Conservation (phyloP, 352 stramenopile species). For the Hyaloperonospora brassicae region DNA sequence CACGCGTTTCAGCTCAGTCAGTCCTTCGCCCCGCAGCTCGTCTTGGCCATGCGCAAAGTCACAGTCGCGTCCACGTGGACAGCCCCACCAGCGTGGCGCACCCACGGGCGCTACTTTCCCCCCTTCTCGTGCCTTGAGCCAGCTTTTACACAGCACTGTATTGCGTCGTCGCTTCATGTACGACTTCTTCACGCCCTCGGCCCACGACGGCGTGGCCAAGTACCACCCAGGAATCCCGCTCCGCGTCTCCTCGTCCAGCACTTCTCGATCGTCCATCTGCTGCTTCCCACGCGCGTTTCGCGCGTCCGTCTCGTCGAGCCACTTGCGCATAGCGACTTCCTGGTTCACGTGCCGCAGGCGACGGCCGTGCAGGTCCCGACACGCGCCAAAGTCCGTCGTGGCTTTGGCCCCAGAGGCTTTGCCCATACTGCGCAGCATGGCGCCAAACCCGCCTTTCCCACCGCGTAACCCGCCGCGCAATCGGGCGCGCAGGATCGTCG, state of each 20-base stretch:
- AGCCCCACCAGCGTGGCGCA: constrained; percentile 74
- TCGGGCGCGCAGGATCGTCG: constrained; percentile 51
- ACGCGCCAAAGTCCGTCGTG: constrained; percentile 74
- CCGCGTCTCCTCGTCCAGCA: constrained; percentile 72
- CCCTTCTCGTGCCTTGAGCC: constrained; percentile 54
- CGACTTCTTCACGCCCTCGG: constrained; percentile 73
- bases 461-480: constrained; percentile 56
- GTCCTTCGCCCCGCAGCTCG: constrained; percentile 50
- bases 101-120: constrained; percentile 26
- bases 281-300: constrained; percentile 42
- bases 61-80: constrained; percentile 67
- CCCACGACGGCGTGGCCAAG: constrained; percentile 73
- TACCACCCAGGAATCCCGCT: constrained; percentile 83
- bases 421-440: constrained; percentile 74
- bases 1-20: constrained; percentile 63
- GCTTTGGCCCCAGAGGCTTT: constrained; percentile 63
- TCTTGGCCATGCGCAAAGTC: constrained; percentile 81
- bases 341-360: constrained; percentile 83
- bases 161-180: constrained; percentile 83
- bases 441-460: constrained; percentile 79
- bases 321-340: constrained; percentile 80
- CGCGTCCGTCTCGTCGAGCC: constrained; percentile 45
- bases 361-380: constrained; percentile 69
- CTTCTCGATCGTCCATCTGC: constrained; percentile 49
- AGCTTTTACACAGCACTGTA: constrained; percentile 67